These are phyloP conservation scores for Laguncularia racemosa DNA, from an alignment of 345 rosid species.

Conservation along the genomic window DNA sequence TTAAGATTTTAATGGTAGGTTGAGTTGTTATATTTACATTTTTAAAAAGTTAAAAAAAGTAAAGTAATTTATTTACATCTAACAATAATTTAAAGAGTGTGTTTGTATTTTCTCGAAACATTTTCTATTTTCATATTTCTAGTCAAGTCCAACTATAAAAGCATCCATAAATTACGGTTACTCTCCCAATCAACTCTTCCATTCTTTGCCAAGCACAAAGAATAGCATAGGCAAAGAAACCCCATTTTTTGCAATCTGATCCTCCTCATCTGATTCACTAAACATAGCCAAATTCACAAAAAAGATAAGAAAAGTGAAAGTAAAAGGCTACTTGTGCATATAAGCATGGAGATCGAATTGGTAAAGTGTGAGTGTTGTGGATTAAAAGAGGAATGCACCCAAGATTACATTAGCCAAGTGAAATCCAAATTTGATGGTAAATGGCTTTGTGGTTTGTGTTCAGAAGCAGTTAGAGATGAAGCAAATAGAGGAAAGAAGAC, in stretches of 20 bases:
- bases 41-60: no score
- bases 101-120: no score
- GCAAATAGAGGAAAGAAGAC: slow-evolving; percentile 38
- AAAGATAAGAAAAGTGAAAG: background rate
- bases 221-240: background rate
- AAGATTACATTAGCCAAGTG: slow-evolving; percentile 58
- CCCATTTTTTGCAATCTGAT: no score
- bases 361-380: slow-evolving; percentile 88
- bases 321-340: background rate
- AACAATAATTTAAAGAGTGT: background rate
- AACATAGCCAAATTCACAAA: background rate
- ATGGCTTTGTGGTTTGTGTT: slow-evolving; percentile 97
- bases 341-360: slow-evolving; percentile 73
- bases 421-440: slow-evolving; percentile 75
- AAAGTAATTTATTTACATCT: background rate
- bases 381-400: slow-evolving; percentile 88
- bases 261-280: background rate
- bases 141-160: slow-evolving; percentile 27
- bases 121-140: slow-evolving; percentile 2
- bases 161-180: slow-evolving; percentile 4
- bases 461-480: slow-evolving; percentile 88
- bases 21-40: no score
- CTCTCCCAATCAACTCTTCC: background rate
- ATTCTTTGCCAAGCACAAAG: background rate
- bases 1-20: no score